Base-by-base conservation (phyloP, 1,284 basidiomycete species). In the Boletus sp. region DNA sequence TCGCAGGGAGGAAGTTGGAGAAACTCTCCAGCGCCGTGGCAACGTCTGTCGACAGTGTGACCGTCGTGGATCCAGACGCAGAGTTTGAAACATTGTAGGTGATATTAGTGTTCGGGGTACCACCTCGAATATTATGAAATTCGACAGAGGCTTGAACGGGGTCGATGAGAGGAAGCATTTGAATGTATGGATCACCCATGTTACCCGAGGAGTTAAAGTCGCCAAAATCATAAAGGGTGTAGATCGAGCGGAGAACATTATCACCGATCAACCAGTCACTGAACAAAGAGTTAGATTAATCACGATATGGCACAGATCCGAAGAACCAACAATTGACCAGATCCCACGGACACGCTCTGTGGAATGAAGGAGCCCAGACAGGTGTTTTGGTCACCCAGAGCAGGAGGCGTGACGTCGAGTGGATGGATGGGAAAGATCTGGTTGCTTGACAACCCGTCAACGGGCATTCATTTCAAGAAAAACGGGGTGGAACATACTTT, bases 191-290 rank as follows among this genome's bases (percentile, higher is more conserved):
- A 59, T 82, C 67, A 37, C 84, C 85, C 80, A 82, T 82, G 17
- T 74, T 67, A 32, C 77, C 77, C 5, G 73, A 69, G 10, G 72
- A 64, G 59, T 82, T 77, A 57, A 81, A 89, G 67, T 91, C 86
- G 19, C 91, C 91, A 61, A 89, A 91, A 66, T 93, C 86, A 65
- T 92, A 94, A 45, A 93, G 71, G 13, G 88, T 80, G 69, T 93
- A 93, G 34, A 89, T 70, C 8, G 89, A 89, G 46, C 91, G 87
- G 50, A 91, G 74, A 62, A 89, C 76, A 58, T 86, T 88, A 66
- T 87, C 88, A 27, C 91, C 91, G 39, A 93, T 67, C 45, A 93
- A 72, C 81, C 84, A 85, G 61, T 90, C 87, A 60, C 85, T 88
- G 26, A 19, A 36, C 32, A 41, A 35, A 25, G 30, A 35, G 49